Evolutionary conservation across 768 basidiomycete species (phyloP).

Genomic region (Mycena floridula): DNA sequence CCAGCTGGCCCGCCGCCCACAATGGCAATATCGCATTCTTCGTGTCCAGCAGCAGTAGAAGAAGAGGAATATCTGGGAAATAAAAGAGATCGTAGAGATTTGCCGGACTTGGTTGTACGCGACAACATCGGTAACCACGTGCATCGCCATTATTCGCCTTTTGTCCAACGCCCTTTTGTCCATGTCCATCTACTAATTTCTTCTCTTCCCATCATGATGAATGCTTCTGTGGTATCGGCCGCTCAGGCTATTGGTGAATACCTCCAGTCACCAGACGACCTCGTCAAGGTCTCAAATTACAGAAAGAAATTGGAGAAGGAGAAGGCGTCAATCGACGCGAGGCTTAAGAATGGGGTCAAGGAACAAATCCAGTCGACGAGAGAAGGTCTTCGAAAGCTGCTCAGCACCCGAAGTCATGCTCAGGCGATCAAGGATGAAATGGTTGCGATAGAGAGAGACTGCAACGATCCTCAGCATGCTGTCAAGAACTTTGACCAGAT

Average conservation of each 20-base stretch:
- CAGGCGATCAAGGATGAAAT: constrained; percentile 84
- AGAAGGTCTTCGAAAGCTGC: constrained; percentile 78
- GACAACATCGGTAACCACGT: constrained; percentile 1
- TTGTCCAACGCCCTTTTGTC: background rate
- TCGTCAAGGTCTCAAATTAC: constrained; percentile 80
- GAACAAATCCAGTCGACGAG: constrained; percentile 89
- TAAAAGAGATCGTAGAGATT: background rate
- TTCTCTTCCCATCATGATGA: constrained; percentile 24
- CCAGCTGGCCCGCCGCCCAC: constrained; percentile 95
- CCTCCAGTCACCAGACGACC: constrained; percentile 90
- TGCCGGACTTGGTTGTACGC: background rate
- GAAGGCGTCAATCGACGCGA: constrained; percentile 87
- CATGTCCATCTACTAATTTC: background rate
- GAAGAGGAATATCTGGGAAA: constrained; percentile 5
- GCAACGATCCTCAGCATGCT: constrained; percentile 66
- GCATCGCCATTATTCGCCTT: background rate
- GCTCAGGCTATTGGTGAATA: constrained; percentile 87
- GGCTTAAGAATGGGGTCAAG: constrained; percentile 86
- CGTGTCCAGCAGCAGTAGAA: constrained; percentile 9
- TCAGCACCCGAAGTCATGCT: constrained; percentile 71
- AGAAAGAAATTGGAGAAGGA: constrained; percentile 96
- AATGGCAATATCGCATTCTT: constrained; percentile 82
- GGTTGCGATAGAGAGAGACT: constrained; percentile 70
- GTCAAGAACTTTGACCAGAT: constrained; percentile 94
- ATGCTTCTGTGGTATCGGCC: constrained; percentile 59